Evolutionary conservation across 805 yeast species (phyloP).

Genomic region (Saturnispora serradocipensis): DNA sequence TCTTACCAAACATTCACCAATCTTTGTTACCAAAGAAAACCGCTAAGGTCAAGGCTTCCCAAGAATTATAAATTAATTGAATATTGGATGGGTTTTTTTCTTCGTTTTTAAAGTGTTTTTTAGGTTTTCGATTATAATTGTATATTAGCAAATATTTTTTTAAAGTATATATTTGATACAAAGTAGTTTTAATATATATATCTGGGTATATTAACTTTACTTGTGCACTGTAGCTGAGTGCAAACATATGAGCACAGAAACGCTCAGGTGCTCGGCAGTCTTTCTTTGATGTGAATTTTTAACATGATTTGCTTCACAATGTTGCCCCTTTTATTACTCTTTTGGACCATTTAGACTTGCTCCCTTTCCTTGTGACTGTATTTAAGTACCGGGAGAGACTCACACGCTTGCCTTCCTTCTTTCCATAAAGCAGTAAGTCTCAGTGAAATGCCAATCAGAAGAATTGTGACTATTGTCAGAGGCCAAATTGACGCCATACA

Average conservation of each 20-base stretch:
- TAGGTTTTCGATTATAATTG: constrained; percentile 10
- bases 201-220: too few relatives aligned
- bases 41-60: constrained; percentile 47
- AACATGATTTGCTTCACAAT: not conserved
- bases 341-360: not conserved
- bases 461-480: constrained; percentile 25
- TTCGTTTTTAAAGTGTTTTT: constrained; percentile 7
- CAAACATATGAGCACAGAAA: not conserved
- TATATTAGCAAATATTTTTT: constrained; percentile 8
- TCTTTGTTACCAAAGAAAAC: constrained; percentile 67
- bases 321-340: not conserved
- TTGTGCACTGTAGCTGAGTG: not conserved
- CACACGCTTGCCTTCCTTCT: not conserved
- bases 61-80: constrained; percentile 38
- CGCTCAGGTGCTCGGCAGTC: not conserved
- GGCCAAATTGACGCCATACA: constrained; percentile 24
- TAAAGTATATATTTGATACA: constrained; percentile 1
- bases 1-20: constrained; percentile 93
- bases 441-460: constrained; percentile 27
- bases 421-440: not conserved
- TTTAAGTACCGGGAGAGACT: not conserved
- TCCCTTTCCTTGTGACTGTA: not conserved
- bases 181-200: not conserved
- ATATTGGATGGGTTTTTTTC: constrained; percentile 4
- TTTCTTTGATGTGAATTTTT: not conserved